These are phyloP conservation scores for Tricholoma flavovirens DNA, from an alignment of 768 basidiomycete genomes.

Conservation along the genomic window DNA sequence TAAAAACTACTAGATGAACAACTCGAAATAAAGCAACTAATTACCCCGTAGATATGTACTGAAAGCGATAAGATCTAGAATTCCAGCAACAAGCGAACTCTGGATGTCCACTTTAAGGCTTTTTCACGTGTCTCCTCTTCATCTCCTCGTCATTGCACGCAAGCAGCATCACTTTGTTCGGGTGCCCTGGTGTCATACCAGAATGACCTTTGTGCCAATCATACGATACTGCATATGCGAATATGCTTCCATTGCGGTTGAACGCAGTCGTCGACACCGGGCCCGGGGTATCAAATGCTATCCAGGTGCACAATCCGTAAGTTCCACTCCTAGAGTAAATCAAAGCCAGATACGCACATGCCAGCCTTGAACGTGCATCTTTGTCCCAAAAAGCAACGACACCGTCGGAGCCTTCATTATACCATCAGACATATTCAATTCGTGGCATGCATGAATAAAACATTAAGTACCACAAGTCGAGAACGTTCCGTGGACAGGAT, in stretches of 20 bases:
- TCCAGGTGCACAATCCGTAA: background rate
- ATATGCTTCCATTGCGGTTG: slow-evolving; percentile 83
- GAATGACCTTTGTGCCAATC: slow-evolving; percentile 93
- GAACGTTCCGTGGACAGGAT: slow-evolving; percentile 80
- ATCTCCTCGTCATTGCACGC: slow-evolving; percentile 86
- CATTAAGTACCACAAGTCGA: slow-evolving; percentile 58
- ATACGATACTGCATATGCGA: slow-evolving; percentile 89
- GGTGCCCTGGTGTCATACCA: slow-evolving; percentile 65
- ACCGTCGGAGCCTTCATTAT: slow-evolving; percentile 62
- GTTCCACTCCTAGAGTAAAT: background rate
- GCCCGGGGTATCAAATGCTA: slow-evolving; percentile 71
- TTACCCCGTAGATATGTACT: background rate
- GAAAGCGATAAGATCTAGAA: background rate
- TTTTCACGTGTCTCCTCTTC: slow-evolving; percentile 50
- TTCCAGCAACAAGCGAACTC: too few species aligned
- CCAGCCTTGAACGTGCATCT: slow-evolving; percentile 85
- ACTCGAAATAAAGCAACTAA: background rate
- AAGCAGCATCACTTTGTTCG: slow-evolving; percentile 84
- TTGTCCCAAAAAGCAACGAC: slow-evolving; percentile 95
- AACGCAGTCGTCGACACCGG: slow-evolving; percentile 80
- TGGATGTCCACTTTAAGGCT: slow-evolving; percentile 19
- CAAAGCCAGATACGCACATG: slow-evolving; percentile 55
- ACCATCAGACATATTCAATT: background rate
- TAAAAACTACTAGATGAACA: background rate
- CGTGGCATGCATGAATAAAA: slow-evolving; percentile 13